These are phyloP conservation scores for Debaryomycetaceae sp. DNA, from an alignment of 1,139 yeast genomes.

Conservation along the genomic window DNA sequence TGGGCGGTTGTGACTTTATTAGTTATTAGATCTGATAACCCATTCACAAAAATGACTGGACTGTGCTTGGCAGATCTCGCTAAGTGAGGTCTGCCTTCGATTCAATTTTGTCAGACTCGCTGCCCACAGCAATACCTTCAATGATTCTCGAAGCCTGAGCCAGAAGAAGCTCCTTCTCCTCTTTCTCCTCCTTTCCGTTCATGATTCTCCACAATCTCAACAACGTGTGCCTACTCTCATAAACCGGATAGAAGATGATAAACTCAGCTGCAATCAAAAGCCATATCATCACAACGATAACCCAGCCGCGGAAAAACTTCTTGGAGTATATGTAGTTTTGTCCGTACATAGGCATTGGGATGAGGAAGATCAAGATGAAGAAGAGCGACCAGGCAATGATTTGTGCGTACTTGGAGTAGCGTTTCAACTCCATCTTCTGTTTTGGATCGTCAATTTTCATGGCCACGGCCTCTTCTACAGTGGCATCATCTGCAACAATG, in stretches of 20 bases:
- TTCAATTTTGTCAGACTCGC: too few relatives aligned
- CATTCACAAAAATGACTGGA: too few relatives aligned
- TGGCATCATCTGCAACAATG: slow-evolving; percentile 21
- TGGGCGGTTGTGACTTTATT: too few relatives aligned
- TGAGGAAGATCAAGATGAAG: slow-evolving; percentile 7
- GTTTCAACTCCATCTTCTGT: slow-evolving; percentile 5
- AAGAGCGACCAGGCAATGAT: slow-evolving; percentile 7
- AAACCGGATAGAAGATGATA: neutral
- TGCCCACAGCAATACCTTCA: too few relatives aligned
- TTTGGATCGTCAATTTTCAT: neutral
- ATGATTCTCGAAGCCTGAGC: too few relatives aligned
- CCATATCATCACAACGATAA: neutral
- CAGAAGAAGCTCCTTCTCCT: too few relatives aligned
- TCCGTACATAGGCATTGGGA: slow-evolving; percentile 12
- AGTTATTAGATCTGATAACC: too few relatives aligned
- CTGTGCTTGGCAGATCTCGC: too few relatives aligned
- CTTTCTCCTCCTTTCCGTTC: too few relatives aligned
- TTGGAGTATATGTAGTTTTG: neutral
- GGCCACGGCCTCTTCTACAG: slow-evolving; percentile 13
- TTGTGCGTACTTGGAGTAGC: slow-evolving; percentile 7
- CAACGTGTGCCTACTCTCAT: neutral
- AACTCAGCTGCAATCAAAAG: neutral
- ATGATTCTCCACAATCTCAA: neutral
- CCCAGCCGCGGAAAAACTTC: neutral
- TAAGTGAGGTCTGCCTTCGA: too few relatives aligned